Conservation (phyloP, 495 filamentous ascomycete genomes). For the Penicillium egyptiacum region DNA sequence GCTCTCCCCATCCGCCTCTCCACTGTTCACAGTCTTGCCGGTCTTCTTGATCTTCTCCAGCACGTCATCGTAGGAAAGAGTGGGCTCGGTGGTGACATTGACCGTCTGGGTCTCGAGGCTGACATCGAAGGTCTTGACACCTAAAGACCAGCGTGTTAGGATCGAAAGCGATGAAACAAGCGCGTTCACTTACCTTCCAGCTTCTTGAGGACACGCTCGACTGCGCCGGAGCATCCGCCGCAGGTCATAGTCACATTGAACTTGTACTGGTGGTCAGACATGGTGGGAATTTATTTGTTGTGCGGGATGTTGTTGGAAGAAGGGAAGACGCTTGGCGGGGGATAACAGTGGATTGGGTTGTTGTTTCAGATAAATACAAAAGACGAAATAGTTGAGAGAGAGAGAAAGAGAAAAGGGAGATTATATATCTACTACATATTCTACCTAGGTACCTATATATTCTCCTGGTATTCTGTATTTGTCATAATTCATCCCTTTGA, state of each 20-base stretch:
- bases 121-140: conserved; percentile 82
- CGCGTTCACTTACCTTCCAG: conserved; percentile 68
- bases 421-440: background rate
- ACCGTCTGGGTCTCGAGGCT: conserved; percentile 82
- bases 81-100: conserved; percentile 61
- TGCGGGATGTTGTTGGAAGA: conserved; percentile 8
- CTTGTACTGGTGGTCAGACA: conserved; percentile 67
- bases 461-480: conserved; percentile 29
- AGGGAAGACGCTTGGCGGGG: conserved; percentile 4
- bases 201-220: conserved; percentile 93
- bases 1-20: conserved; percentile 57
- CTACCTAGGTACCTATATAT: background rate
- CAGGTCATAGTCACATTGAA: conserved; percentile 71
- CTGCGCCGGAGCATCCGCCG: conserved; percentile 66
- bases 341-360: background rate
- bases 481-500: conserved; percentile 39
- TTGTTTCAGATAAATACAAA: background rate
- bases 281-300: conserved; percentile 20
- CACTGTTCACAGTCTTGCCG: conserved; percentile 81
- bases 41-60: conserved; percentile 91
- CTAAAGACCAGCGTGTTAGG: conserved; percentile 43
- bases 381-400: too few relatives aligned
- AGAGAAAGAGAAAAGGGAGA: background rate
- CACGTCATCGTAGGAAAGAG: conserved; percentile 74
- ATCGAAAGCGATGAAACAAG: background rate